Evolutionary conservation across 2,329 filamentous ascomycete species (phyloP), one percentile per base, ranked within the genome.

Genomic region (Aspergillus thermomutatus): DNA sequence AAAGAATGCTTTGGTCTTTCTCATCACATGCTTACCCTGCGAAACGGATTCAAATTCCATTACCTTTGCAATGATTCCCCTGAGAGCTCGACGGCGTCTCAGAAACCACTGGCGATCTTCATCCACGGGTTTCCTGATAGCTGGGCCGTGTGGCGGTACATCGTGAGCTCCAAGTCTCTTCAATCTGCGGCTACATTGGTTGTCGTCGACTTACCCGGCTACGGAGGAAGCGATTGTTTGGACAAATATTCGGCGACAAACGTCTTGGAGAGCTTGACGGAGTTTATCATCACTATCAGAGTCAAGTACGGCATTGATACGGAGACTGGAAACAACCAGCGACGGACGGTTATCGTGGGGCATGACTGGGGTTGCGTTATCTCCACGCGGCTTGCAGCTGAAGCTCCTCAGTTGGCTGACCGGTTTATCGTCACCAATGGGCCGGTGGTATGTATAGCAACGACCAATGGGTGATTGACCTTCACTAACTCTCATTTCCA

Each of bases 121-220:
- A 71, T 85, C 19, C 83, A 86, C 66, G 83, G 83, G 40, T 86
- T 84, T 57, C 83, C 83, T 6, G 83, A 86, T 62, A 83, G 82
- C 55, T 84, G 76, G 69, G 74, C 79, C 10, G 69, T 85, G 52
- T 86, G 82, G 81, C 75, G 76, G 48, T 71, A 79, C 51, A 68
- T 83, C 25, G 69, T 85, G 21, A 68, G 69, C 41, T 78, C 77
- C 0, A 57, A 72, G 8, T 63, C 69, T 9, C 63, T 79, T 9
- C 68, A 71, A 26, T 57, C 73, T 26, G 62, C 73, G 6, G 75
- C 79, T 21, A 77, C 77, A 21, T 62, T 85, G 6, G 76, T 86
- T 31, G 82, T 82, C 0, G 73, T 85, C 41, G 83, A 86, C 64
- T 66, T 86, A 6, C 83, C 83, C 19, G 83, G 83, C 1, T 85